Evolutionary conservation across 1,284 basidiomycete species (phyloP).

Genomic region (Sporisorium reilianum): DNA sequence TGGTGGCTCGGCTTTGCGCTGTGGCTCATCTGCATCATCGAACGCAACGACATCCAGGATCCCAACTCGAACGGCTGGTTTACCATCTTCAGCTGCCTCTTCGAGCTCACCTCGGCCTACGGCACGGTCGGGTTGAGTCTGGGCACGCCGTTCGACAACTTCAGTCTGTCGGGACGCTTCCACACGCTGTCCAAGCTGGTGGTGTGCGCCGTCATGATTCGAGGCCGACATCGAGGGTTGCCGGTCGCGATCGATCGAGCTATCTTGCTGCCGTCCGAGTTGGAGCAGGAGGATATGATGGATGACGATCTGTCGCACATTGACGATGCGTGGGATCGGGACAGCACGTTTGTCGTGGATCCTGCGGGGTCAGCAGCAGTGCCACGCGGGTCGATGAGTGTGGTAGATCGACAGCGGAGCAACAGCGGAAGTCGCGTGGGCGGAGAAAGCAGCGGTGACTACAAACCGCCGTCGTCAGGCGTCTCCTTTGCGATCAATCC

Average conservation of each 20-base stretch:
- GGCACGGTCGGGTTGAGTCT: constrained; percentile 73
- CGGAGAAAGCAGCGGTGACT: constrained; percentile 10
- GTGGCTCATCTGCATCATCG: constrained; percentile 69
- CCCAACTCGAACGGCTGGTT: constrained; percentile 58
- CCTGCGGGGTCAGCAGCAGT: constrained; percentile 10
- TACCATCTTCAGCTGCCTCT: constrained; percentile 74
- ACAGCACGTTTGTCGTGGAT: constrained; percentile 28
- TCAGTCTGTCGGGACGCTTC: constrained; percentile 80
- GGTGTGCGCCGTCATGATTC: constrained; percentile 83
- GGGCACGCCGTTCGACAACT: constrained; percentile 78
- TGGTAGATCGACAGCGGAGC: constrained; percentile 18
- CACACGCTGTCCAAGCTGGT: constrained; percentile 87
- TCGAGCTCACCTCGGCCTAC: constrained; percentile 84
- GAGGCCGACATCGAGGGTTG: constrained; percentile 88
- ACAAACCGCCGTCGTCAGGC: constrained; percentile 9
- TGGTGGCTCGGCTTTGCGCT: constrained; percentile 69
- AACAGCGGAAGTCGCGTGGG: constrained; percentile 12
- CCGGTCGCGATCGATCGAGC: constrained; percentile 85
- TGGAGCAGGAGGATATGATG: constrained; percentile 55
- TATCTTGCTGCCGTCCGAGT: constrained; percentile 68
- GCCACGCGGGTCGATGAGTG: constrained; percentile 15
- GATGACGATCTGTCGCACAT: constrained; percentile 49
- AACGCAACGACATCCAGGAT: constrained; percentile 63
- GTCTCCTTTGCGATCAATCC: constrained; percentile 40
- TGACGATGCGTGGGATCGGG: constrained; percentile 39